Conservation (phyloP, 306 rosid species). For the Trichosanthes truncata region DNA sequence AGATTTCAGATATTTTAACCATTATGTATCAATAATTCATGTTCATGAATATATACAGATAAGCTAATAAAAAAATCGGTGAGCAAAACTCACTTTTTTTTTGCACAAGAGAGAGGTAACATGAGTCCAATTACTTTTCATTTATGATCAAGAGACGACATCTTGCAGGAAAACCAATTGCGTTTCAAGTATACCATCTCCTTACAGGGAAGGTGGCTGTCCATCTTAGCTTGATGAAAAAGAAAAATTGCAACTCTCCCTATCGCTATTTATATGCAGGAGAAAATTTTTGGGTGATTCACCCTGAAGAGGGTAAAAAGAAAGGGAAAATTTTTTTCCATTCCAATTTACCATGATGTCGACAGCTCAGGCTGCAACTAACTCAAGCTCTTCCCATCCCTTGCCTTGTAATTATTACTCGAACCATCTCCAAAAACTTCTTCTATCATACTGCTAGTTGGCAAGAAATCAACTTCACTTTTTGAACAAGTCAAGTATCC, state of each 20-base stretch:
- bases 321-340: neutral
- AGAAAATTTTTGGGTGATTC: constrained; percentile 20
- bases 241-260: constrained; percentile 21
- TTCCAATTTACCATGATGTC: constrained; percentile 9
- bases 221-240: constrained; percentile 34
- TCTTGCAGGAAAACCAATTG: constrained; percentile 17
- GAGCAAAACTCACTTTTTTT: constrained; percentile 3
- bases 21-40: neutral
- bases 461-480: constrained; percentile 57
- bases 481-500: constrained; percentile 44
- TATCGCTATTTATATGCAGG: constrained; percentile 12
- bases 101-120: constrained; percentile 2
- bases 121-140: constrained; percentile 10
- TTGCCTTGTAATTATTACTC: constrained; percentile 27
- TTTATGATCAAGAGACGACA: constrained; percentile 1
- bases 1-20: neutral
- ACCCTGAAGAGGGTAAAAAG: constrained; percentile 1
- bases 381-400: constrained; percentile 53
- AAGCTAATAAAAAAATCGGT: neutral
- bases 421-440: constrained; percentile 73
- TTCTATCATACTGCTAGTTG: constrained; percentile 79
- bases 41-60: constrained; percentile 6
- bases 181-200: constrained; percentile 41
- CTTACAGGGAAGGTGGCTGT: constrained; percentile 30
- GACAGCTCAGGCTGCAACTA: constrained; percentile 11